phyloP scores from a whole-genome alignment of 306 rosid genomes.

The Parietaria judaica region DNA sequence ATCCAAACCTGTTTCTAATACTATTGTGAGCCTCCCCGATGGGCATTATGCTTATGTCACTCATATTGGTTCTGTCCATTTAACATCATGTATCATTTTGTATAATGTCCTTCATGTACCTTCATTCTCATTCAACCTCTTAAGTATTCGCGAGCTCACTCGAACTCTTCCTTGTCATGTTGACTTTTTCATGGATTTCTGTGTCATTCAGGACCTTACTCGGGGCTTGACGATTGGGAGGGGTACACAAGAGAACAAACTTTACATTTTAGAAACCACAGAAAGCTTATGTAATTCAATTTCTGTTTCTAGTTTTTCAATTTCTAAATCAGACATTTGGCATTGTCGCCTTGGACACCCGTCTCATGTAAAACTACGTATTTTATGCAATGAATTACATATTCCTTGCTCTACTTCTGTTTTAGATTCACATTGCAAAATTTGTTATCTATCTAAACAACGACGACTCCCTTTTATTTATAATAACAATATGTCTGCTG shows the following conservation, averaged over 20 bases:
- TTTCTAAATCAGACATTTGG: not conserved
- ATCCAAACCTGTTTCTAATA: not conserved
- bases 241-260: not conserved
- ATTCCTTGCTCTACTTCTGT: not conserved
- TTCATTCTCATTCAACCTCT: not conserved
- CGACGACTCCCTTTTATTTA: not conserved
- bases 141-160: not conserved
- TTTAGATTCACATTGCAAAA: not conserved
- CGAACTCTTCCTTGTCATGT: not conserved
- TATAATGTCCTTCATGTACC: not conserved
- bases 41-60: too few species aligned
- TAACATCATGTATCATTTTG: not conserved
- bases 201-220: not conserved
- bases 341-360: not conserved
- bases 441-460: slow-evolving; percentile 9
- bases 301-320: not conserved
- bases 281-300: too few species aligned
- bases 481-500: not conserved
- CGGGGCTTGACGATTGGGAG: not conserved
- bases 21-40: not conserved
- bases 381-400: not conserved
- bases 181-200: not conserved
- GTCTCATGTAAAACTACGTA: not conserved
- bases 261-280: not conserved
- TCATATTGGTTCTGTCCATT: not conserved